Percentiles rank a stretch among this genome's conserved stretches.
phyloP scores from a whole-genome alignment of 2,329 filamentous ascomycete species.

The Dothistroma pini region DNA sequence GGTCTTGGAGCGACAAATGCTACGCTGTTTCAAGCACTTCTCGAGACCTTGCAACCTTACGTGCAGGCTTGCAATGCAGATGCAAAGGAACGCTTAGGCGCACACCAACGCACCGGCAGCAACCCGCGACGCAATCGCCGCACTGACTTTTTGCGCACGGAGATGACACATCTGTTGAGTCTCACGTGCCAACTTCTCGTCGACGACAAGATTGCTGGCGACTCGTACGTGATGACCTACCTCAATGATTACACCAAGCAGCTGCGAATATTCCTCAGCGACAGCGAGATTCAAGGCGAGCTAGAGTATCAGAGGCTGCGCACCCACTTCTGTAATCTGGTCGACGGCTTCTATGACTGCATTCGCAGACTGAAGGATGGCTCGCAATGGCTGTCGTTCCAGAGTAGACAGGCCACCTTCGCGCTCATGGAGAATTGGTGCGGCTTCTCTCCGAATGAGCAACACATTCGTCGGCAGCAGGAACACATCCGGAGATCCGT shows the following conservation, averaged over 20 bases:
- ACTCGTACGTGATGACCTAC: constrained; percentile 80
- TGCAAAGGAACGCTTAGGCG: constrained; percentile 70
- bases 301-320: constrained; percentile 90
- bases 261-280: constrained; percentile 88
- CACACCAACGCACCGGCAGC: constrained; percentile 79
- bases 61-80: constrained; percentile 85
- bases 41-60: constrained; percentile 85
- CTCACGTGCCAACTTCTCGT: constrained; percentile 86
- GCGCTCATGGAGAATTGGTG: constrained; percentile 99
- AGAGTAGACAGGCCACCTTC: constrained; percentile 91
- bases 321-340: constrained; percentile 88
- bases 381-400: constrained; percentile 94
- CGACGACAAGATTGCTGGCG: constrained; percentile 70
- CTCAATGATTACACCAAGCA: constrained; percentile 88
- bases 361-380: constrained; percentile 83
- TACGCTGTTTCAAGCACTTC: constrained; percentile 83
- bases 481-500: constrained; percentile 83
- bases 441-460: constrained; percentile 88
- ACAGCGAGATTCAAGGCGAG: constrained; percentile 89
- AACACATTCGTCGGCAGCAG: constrained; percentile 74
- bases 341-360: constrained; percentile 89
- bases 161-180: constrained; percentile 95
- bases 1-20: constrained; percentile 93
- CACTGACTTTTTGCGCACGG: constrained; percentile 83
- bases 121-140: constrained; percentile 75